Percentiles rank a stretch among this genome's conserved stretches.
Evolutionary conservation across 148 eudicot species (phyloP).

Genomic region (Drosera capensis): DNA sequence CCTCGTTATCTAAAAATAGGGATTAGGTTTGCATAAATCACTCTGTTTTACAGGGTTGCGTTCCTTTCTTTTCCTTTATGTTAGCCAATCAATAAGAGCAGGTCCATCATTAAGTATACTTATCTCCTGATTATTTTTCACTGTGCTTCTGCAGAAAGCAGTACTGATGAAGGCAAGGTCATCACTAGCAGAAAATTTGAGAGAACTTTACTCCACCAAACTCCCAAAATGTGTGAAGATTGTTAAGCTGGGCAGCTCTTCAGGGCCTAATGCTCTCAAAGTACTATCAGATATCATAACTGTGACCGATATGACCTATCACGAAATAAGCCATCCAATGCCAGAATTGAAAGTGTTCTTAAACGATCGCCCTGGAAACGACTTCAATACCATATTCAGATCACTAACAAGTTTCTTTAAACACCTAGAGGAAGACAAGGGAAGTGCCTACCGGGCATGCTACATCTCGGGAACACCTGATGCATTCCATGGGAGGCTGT

Average conservation of each 20-base stretch:
- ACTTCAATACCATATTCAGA: constrained; percentile 34
- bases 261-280: constrained; percentile 3
- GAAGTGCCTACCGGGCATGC: constrained; percentile 1
- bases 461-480: constrained; percentile 3
- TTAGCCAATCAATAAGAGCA: too few species aligned
- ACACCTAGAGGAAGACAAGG: constrained; percentile 3
- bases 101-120: too few species aligned
- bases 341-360: constrained; percentile 3
- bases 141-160: constrained; percentile 10
- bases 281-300: not conserved
- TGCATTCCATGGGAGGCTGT: constrained; percentile 9
- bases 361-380: constrained; percentile 30
- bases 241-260: constrained; percentile 4
- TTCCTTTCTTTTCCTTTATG: too few species aligned
- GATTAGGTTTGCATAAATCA: too few species aligned
- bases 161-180: constrained; percentile 2
- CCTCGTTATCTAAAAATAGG: too few species aligned
- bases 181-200: not conserved
- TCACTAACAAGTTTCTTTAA: constrained; percentile 14
- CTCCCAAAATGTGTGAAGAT: not conserved
- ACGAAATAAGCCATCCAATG: not conserved
- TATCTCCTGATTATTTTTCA: too few species aligned
- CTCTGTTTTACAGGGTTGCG: too few species aligned
- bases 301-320: not conserved
- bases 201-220: not conserved